Base-by-base conservation (phyloP, 495 filamentous ascomycete genomes). In the Trichoderma reesei region DNA sequence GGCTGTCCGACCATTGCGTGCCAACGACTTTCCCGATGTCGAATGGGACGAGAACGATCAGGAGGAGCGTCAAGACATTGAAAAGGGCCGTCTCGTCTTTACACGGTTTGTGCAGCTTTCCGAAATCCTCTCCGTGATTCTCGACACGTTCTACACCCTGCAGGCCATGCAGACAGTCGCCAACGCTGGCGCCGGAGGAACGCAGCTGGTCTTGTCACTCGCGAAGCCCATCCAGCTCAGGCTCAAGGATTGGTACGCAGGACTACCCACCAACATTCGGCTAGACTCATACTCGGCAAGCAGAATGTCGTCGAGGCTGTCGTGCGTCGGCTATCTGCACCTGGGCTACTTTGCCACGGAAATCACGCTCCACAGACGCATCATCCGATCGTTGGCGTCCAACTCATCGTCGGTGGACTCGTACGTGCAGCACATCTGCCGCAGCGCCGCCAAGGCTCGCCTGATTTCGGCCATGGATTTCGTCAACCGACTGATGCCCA, bases 361-460 rank as follows among this genome's bases (percentile, higher is more conserved):
- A 70, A 90, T 93, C 69, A 91, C 88, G 0, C 87, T 95, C 60
- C 90, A 95, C 70, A 83, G 90, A 14, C 83, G 88, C 65, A 91
- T 93, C 68, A 83, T 92, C 56, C 87, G 90, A 39, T 88, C 88
- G 20, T 77, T 93, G 41, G 79, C 79, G 64, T 72, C 79, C 1
- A 71, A 78, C 2, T 18, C 62, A 33, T 63, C 62, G 13, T 37
- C 42, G 42, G 48, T 39, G 66, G 85, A 90, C 68, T 83, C 88
- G 0, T 88, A 91, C 72, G 85, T 96, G 59, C 83, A 92, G 18
- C 91, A 96, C 77, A 96, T 98, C 70, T 97, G 92, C 76, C 94
- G 94, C 62, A 92, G 88, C 33, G 94, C 94, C 26, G 90, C 90
- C 64, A 89, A 91, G 69, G 89, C 90, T 2, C 83, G 89, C 18